Conservation (phyloP, 495 filamentous ascomycete genomes). For the Trichoderma virens region DNA sequence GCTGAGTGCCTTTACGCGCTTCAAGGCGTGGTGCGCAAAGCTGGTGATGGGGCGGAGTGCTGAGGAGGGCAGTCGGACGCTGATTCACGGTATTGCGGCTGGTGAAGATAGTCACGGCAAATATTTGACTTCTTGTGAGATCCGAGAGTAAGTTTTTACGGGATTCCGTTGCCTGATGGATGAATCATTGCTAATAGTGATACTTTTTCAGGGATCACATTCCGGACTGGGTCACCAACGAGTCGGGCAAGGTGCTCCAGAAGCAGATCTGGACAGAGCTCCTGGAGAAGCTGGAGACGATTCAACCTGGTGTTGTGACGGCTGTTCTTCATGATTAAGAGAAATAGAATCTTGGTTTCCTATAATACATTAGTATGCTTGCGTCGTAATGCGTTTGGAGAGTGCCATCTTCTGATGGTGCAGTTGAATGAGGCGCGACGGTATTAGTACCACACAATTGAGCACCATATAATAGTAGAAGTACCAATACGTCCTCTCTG, state of each 20-base stretch:
- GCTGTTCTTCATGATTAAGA: background rate
- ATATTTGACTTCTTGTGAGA: slow-evolving; percentile 11
- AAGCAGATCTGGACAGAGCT: slow-evolving; percentile 10
- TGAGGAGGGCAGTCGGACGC: slow-evolving; percentile 8
- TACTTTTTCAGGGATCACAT: background rate
- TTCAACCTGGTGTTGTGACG: slow-evolving; percentile 6
- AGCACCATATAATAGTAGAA: background rate
- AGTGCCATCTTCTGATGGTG: background rate
- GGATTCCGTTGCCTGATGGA: background rate
- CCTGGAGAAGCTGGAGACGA: background rate
- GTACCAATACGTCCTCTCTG: background rate
- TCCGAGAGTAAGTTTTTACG: background rate
- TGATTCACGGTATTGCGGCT: slow-evolving; percentile 1
- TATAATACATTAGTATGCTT: background rate
- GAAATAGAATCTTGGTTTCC: background rate
- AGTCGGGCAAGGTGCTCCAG: background rate
- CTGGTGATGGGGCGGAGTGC: background rate
- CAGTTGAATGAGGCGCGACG: background rate
- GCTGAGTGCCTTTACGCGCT: background rate
- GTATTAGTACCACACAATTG: background rate
- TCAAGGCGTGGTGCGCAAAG: background rate
- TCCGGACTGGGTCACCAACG: slow-evolving; percentile 1
- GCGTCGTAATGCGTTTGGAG: no score
- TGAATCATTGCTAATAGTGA: background rate
- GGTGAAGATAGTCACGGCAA: slow-evolving; percentile 9